phyloP scores from a whole-genome alignment of 208 protist genomes.

The Naegleria gruberi region DNA sequence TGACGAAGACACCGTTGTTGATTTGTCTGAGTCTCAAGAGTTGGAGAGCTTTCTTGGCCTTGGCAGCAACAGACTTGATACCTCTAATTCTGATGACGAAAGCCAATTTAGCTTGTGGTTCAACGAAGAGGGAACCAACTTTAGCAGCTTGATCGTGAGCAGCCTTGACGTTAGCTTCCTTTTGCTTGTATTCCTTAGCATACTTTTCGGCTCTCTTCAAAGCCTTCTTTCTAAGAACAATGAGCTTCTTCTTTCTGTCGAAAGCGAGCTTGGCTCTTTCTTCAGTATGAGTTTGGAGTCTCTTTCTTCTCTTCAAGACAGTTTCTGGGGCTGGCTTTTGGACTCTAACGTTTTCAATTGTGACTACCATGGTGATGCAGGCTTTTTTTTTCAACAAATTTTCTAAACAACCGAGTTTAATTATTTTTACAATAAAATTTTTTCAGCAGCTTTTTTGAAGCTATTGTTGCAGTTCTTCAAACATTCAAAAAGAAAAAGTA shows the following conservation, averaged over 20 bases:
- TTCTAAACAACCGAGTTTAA: too few relatives aligned
- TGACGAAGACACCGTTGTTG: constrained; percentile 98
- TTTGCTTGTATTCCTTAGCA: not conserved
- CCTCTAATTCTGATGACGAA: constrained; percentile 98
- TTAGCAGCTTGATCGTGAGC: constrained; percentile 12
- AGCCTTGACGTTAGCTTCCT: not conserved
- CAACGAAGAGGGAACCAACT: constrained; percentile 91
- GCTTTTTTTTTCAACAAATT: too few relatives aligned
- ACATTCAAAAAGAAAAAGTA: too few relatives aligned
- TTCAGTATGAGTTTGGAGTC: not conserved
- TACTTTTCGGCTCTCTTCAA: not conserved
- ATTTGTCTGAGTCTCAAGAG: constrained; percentile 97
- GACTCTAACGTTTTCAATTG: not conserved
- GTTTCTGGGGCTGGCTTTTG: constrained; percentile 6
- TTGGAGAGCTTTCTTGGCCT: constrained; percentile 96
- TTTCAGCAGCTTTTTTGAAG: too few relatives aligned
- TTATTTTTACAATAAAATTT: too few relatives aligned
- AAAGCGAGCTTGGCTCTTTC: too few relatives aligned
- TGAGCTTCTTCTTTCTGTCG: not conserved
- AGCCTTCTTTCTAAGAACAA: not conserved
- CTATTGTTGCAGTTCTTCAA: too few relatives aligned
- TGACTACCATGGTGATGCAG: not conserved
- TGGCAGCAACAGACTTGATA: constrained; percentile 96
- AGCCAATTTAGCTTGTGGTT: constrained; percentile 95
- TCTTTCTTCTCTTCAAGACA: constrained; percentile 9